Base-by-base conservation (phyloP, 495 filamentous ascomycete species). In the Tuber calosporum region DNA sequence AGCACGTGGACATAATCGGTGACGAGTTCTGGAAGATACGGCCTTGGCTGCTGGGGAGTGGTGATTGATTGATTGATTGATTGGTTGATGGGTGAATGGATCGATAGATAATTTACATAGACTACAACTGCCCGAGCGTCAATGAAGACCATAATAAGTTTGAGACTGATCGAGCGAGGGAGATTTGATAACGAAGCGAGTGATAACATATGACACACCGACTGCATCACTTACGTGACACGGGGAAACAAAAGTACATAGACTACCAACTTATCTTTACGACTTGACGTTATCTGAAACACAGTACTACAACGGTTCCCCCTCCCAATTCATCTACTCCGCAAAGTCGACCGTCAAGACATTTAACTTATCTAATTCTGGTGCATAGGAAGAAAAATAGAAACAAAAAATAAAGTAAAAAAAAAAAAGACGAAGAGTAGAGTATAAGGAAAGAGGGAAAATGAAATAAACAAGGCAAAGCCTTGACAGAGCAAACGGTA, bases 1-100 rank as follows among this genome's bases (percentile, higher is more conserved):
- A 94, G 72, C 93, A 97, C 83, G 84, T 93, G 71, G 95, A 99
- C 83, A 91, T 99, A 80, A 97, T 98, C 81, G 91, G 90, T 74
- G 91, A 97, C 84, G 90, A 91, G 9, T 98, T 99, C 82, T 99
- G 94, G 95, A 87, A 91, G 74, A 85, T 85, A 77, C 85, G 91
- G 79, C 93, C 93, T 11, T 97, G 94, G 92, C 87, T 99, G 73
- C 82, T 97, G 71, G 73, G 48, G 22, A 70, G 30, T 11, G 36
- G 30, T 11, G 40, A 68, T 39, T 53, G 45, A 53, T 26, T n/a
- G 45, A 53, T 53, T 8, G 45, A 48, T 53, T 7, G 45, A 53
- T 53, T 8, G 45, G n/a, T 53, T 7, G 45, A 5, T 22, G 45
- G 36, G 48, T 66, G 69, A 40, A 69, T 78, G 41, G 39, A 40